Evolutionary conservation across 106 monocot species (phyloP).

Genomic region (Dioscorea dumetorum): DNA sequence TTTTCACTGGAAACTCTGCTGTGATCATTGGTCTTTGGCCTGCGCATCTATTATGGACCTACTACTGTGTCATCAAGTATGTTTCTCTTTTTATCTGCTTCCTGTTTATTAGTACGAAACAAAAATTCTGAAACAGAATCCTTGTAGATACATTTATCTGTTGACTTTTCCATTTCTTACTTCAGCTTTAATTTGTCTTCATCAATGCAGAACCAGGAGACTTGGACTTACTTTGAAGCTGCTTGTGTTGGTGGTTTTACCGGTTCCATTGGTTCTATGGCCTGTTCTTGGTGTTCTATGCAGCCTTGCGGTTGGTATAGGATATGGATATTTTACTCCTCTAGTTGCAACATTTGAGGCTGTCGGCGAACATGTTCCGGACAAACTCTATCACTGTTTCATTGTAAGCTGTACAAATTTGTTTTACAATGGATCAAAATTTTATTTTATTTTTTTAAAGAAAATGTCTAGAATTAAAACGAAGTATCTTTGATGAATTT

Average conservation of each 20-base stretch:
- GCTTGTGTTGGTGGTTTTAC: constrained; percentile 33
- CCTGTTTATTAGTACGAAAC: not conserved
- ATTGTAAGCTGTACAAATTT: constrained; percentile 34
- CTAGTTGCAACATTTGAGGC: constrained; percentile 82
- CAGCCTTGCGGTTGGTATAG: constrained; percentile 61
- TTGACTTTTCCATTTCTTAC: not conserved
- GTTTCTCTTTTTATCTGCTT: not conserved
- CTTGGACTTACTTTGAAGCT: constrained; percentile 63
- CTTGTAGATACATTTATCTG: too few relatives aligned
- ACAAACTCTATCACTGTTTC: constrained; percentile 78
- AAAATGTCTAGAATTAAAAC: not conserved
- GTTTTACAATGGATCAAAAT: too few relatives aligned
- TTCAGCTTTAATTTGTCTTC: not conserved
- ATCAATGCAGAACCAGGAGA: constrained; percentile 51
- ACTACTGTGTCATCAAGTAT: constrained; percentile 64
- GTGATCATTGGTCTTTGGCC: constrained; percentile 90
- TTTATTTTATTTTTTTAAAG: not conserved
- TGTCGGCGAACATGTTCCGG: constrained; percentile 32
- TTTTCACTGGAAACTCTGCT: constrained; percentile 57
- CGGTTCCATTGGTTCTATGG: constrained; percentile 53
- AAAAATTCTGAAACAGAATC: too few relatives aligned
- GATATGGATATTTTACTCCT: constrained; percentile 67
- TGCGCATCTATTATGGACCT: constrained; percentile 85
- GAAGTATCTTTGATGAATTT: not conserved
- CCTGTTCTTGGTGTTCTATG: constrained; percentile 47